Evolutionary conservation across 2,329 filamentous ascomycete species (phyloP).

Genomic region (Neonectria faginata): DNA sequence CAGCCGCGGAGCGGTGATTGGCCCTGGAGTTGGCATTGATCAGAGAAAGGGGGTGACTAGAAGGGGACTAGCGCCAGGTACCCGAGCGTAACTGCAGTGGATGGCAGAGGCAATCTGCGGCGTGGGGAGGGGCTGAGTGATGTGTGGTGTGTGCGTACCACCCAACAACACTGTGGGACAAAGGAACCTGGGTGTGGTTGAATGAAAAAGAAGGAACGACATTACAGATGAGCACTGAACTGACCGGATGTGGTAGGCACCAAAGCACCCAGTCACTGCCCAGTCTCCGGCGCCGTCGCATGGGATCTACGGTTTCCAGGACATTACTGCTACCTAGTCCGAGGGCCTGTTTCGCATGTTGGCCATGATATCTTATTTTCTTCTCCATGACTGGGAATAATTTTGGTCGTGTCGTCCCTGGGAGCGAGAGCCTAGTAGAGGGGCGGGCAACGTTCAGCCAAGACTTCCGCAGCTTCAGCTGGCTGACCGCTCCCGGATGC

Average conservation of each 20-base stretch:
- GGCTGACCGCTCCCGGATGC: not conserved
- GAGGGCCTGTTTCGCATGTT: constrained; percentile 26
- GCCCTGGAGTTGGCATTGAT: constrained; percentile 27
- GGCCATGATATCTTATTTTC: constrained; percentile 18
- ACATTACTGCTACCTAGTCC: not conserved
- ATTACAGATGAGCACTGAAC: constrained; percentile 2
- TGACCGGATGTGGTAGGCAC: constrained; percentile 6
- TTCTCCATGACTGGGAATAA: not conserved
- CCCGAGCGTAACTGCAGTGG: constrained; percentile 32
- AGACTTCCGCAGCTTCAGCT: not conserved
- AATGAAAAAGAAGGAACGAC: not conserved
- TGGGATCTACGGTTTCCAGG: constrained; percentile 4
- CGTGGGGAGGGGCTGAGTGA: constrained; percentile 6
- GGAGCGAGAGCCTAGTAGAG: not conserved
- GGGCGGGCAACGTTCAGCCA: constrained; percentile 5
- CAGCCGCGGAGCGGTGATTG: constrained; percentile 23
- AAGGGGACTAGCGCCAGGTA: constrained; percentile 38
- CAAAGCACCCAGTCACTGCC: not conserved
- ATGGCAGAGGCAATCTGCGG: constrained; percentile 28
- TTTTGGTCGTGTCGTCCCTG: not conserved
- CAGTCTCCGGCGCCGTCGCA: constrained; percentile 8
- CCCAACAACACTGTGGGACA: not conserved
- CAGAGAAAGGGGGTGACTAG: constrained; percentile 28
- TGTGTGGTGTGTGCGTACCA: not conserved
- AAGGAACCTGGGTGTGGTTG: not conserved